These are phyloP conservation scores for Elsinoe batatas DNA, from an alignment of 2,329 filamentous ascomycete genomes.

Conservation along the genomic window DNA sequence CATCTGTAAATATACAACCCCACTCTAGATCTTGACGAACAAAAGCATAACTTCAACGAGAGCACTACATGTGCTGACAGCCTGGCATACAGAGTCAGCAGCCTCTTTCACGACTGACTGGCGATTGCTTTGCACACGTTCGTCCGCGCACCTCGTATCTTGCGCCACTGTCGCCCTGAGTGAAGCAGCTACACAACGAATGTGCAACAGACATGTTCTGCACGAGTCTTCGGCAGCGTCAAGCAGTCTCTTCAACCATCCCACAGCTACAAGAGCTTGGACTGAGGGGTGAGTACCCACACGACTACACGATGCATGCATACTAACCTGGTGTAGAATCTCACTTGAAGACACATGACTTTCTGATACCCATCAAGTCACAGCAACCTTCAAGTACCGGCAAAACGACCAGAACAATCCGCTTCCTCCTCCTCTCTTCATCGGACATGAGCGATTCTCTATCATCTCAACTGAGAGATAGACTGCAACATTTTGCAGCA, in stretches of 20 bases:
- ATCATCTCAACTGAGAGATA: constrained; percentile 19
- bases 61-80: no score
- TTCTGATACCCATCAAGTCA: constrained; percentile 24
- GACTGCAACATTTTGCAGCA: constrained; percentile 24
- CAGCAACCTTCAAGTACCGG: constrained; percentile 11
- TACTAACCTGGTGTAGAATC: constrained; percentile 21
- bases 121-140: neutral
- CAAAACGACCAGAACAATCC: constrained; percentile 17
- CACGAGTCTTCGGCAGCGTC: constrained; percentile 30
- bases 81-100: no score
- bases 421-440: constrained; percentile 24
- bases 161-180: no score
- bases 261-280: constrained; percentile 23
- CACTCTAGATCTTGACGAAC: neutral
- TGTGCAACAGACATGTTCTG: constrained; percentile 28
- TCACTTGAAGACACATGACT: constrained; percentile 29
- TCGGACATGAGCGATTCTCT: constrained; percentile 16
- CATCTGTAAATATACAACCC: neutral
- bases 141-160: neutral
- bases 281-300: constrained; percentile 24
- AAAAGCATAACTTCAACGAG: neutral
- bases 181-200: neutral
- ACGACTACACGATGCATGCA: neutral
- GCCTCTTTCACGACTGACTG: neutral
- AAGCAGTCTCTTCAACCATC: constrained; percentile 29